Evolutionary conservation across 768 basidiomycete genomes (phyloP), one percentile per base, ranked within the genome.

Genomic region (Hygrocybe punicea): DNA sequence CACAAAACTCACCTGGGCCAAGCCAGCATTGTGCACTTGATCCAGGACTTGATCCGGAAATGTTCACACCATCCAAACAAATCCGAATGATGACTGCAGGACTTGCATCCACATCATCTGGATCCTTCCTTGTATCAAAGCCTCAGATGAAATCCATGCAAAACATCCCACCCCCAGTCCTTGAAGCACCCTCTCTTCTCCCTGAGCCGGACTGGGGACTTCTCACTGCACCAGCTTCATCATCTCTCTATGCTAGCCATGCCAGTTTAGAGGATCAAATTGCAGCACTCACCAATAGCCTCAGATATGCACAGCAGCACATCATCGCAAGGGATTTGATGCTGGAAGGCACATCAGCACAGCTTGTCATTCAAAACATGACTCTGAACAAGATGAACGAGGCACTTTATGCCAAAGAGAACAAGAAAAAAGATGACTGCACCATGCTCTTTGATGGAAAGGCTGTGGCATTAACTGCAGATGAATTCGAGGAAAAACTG

Each of bases 41-140:
- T 19, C 11, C 39, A 4, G 29, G 8, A 14, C 4, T 42, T 42
- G 39, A 42, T 14, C 16, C 6, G 14, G 39, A 4, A 19, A 4
- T 42, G 21, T 50, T 53, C 6, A 67, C 65, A 44, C 61, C 67
- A 50, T 61, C 63, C 6, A 66, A 67, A 40, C 56, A 60, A 29
- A 63, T 65, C 44, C 60, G 61, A 6, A 36, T 63, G 11, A 53
- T 69, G n/a, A 56, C 51, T 16, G 51, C 47, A 6, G 58, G 35
- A 2, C 48, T 71, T 6, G 48, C 53, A n/a, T 37, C 35, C 4
- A 68, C 71, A 29, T 33, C 58, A 25, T 67, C 68, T 29, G 67
- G 62, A 9, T 63, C 63, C 4, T 67, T 68, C 55, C 60, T 72
- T 0, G 60, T 71, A 7, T 54, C 58, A 6, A 67, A 65, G n/a